Percentiles rank a stretch among this genome's conserved stretches.
Evolutionary conservation across 257 asterid species (phyloP).

Genomic region (Parsonsia alboflavescens): DNA sequence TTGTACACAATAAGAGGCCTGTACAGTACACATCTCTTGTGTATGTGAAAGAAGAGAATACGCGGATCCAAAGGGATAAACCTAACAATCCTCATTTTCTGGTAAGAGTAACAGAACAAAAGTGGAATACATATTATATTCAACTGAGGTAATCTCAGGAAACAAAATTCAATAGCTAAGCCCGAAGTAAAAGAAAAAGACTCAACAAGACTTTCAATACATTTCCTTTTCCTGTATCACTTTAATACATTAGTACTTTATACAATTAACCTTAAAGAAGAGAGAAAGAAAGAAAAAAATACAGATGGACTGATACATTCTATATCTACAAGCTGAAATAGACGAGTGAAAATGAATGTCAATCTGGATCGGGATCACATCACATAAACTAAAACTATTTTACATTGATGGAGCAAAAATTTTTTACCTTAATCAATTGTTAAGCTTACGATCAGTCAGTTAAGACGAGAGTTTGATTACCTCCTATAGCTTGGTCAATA

Average conservation of each 20-base stretch:
- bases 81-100: background rate
- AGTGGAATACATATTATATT: background rate
- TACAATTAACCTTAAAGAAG: constrained; percentile 17
- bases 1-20: background rate
- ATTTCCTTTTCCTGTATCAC: constrained; percentile 5
- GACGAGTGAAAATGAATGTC: background rate
- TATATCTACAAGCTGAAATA: constrained; percentile 27
- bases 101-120: background rate
- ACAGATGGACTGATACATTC: constrained; percentile 10
- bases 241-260: constrained; percentile 13
- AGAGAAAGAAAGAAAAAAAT: background rate
- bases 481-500: constrained; percentile 13
- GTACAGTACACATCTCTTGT: background rate
- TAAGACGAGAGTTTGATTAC: constrained; percentile 17
- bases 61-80: background rate
- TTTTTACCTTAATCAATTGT: constrained; percentile 12
- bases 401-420: constrained; percentile 18
- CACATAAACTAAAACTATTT: constrained; percentile 23
- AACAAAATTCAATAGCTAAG: background rate
- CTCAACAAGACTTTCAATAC: constrained; percentile 7
- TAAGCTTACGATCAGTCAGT: constrained; percentile 21
- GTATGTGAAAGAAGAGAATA: background rate
- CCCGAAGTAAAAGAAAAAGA: background rate
- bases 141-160: background rate
- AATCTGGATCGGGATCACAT: background rate